Evolutionary conservation across 495 filamentous ascomycete species (phyloP).

Genomic region (Aspergillus mulundensis): DNA sequence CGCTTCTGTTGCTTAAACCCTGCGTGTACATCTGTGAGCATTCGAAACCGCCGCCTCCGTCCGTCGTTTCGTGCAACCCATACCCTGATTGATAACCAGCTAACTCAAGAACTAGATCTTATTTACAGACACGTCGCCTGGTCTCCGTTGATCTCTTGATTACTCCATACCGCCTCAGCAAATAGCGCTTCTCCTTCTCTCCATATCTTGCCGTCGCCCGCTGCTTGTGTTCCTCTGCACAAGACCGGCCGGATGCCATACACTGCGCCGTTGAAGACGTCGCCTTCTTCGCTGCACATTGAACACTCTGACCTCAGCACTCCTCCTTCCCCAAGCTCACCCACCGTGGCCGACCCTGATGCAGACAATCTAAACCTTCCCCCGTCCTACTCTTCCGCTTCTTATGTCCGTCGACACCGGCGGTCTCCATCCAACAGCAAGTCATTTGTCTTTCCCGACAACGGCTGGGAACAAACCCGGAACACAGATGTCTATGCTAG

Average conservation of each 20-base stretch:
- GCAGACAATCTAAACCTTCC: slow-evolving; percentile 54
- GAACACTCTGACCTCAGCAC: slow-evolving; percentile 55
- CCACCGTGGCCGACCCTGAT: slow-evolving; percentile 31
- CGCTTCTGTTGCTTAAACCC: slow-evolving; percentile 1
- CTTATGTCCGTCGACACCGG: slow-evolving; percentile 66
- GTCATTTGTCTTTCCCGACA: slow-evolving; percentile 25
- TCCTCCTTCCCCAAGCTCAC: slow-evolving; percentile 45
- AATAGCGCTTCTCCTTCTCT: neutral
- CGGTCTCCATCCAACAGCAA: slow-evolving; percentile 56
- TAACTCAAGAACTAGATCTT: neutral
- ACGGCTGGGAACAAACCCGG: slow-evolving; percentile 37
- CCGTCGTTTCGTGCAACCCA: slow-evolving; percentile 5
- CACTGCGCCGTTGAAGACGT: slow-evolving; percentile 80
- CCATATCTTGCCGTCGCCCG: slow-evolving; percentile 6
- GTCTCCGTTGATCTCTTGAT: slow-evolving; percentile 11
- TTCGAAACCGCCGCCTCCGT: slow-evolving; percentile 1
- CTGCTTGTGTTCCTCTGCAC: slow-evolving; percentile 40
- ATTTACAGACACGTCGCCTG: slow-evolving; percentile 11
- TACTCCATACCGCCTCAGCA: slow-evolving; percentile 7
- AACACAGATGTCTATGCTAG: slow-evolving; percentile 50
- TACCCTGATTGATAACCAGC: neutral
- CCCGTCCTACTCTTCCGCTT: slow-evolving; percentile 72
- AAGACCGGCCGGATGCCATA: slow-evolving; percentile 76
- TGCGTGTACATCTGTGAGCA: slow-evolving; percentile 5
- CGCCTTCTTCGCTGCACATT: slow-evolving; percentile 69